Conservation (phyloP, 352 stramenopile genomes). For the Phytophthora sp. region DNA sequence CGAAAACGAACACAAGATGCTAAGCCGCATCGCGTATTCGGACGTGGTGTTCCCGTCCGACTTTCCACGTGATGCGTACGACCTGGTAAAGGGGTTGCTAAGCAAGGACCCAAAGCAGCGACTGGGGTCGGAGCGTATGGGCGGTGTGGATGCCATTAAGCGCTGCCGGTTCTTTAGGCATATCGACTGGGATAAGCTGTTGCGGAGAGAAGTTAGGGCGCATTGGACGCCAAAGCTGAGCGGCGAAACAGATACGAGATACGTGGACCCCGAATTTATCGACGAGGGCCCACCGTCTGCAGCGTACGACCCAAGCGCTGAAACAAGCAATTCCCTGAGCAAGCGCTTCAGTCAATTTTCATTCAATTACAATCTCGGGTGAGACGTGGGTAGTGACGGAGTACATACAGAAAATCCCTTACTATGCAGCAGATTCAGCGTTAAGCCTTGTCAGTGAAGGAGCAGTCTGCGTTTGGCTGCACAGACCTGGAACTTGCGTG, state of each 20-base stretch:
- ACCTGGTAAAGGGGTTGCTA: conserved; percentile 77
- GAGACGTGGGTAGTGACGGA: conserved; percentile 23
- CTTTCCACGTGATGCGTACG: conserved; percentile 78
- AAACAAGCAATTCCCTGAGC: conserved; percentile 68
- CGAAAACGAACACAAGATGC: conserved; percentile 90
- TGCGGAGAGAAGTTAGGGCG: conserved; percentile 73
- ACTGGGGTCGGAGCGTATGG: conserved; percentile 67
- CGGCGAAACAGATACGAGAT: conserved; percentile 87
- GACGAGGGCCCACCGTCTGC: conserved; percentile 85
- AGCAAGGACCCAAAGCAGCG: conserved; percentile 75
- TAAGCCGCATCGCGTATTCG: conserved; percentile 81
- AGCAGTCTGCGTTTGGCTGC: not conserved
- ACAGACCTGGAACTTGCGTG: not conserved
- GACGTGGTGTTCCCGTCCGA: conserved; percentile 78
- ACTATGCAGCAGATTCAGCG: conserved; percentile 10
- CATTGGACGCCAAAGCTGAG: conserved; percentile 86
- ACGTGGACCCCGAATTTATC: conserved; percentile 90
- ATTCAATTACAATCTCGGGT: conserved; percentile 86
- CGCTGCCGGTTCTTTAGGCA: conserved; percentile 68
- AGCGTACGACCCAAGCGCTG: conserved; percentile 73
- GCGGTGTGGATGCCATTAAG: conserved; percentile 80
- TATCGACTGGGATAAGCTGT: conserved; percentile 81
- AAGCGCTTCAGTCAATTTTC: conserved; percentile 91
- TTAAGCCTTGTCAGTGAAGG: conserved; percentile 7
- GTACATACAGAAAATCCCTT: conserved; percentile 13